phyloP scores from a whole-genome alignment of 257 asterid species.

The Phtheirospermum japonicum region DNA sequence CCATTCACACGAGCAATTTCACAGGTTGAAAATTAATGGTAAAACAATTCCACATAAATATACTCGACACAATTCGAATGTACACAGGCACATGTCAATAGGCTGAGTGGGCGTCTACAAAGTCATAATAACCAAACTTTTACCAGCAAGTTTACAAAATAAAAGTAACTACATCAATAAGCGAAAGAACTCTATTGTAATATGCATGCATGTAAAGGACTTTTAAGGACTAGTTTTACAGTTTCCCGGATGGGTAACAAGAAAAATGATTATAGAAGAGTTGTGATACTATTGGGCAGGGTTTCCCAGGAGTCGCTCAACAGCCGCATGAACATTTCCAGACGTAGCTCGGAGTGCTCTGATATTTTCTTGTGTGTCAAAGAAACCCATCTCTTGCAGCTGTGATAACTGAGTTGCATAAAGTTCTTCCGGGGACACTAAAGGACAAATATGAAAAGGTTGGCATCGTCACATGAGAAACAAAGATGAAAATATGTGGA shows the following conservation, averaged over 20 bases:
- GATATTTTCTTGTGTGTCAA: slow-evolving; percentile 51
- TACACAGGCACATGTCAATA: slow-evolving; percentile 4
- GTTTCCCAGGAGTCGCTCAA: slow-evolving; percentile 57
- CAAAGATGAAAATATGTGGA: neutral
- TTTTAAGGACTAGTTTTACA: slow-evolving; percentile 32
- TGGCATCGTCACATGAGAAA: neutral
- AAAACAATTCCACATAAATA: neutral
- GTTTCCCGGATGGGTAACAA: slow-evolving; percentile 7
- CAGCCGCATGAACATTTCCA: slow-evolving; percentile 63
- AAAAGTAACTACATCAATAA: neutral
- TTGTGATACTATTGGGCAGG: slow-evolving; percentile 33
- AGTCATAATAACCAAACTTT: neutral
- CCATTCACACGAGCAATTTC: too few species aligned
- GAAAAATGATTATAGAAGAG: slow-evolving; percentile 3
- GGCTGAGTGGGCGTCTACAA: neutral
- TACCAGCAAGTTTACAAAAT: slow-evolving; percentile 19
- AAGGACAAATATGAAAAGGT: neutral
- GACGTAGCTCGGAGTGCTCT: slow-evolving; percentile 53
- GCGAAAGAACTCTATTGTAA: slow-evolving; percentile 19
- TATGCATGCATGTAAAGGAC: slow-evolving; percentile 21
- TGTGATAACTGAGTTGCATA: slow-evolving; percentile 58
- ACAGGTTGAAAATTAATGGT: neutral
- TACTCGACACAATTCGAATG: neutral
- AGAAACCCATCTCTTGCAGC: slow-evolving; percentile 69
- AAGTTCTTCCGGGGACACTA: slow-evolving; percentile 58